Conservation (phyloP, 2,329 filamentous ascomycete species). For the Alternaria brassicae region DNA sequence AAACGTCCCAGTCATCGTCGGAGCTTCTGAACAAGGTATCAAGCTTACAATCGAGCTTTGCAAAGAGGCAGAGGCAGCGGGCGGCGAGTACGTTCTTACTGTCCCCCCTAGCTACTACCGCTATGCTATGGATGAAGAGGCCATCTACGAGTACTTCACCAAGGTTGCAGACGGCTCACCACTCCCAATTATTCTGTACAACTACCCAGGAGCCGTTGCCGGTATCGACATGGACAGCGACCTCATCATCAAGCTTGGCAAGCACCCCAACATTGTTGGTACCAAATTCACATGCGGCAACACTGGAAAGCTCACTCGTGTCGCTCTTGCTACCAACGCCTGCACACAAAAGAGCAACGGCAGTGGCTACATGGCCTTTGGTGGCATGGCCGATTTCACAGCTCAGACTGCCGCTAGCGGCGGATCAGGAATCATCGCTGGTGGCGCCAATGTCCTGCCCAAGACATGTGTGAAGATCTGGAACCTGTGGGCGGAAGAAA, state of each 20-base stretch:
- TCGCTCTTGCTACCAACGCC: conserved; percentile 75
- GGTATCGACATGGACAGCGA: conserved; percentile 92
- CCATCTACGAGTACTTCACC: conserved; percentile 75
- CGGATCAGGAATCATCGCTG: conserved; percentile 84
- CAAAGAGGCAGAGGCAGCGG: conserved; percentile 69
- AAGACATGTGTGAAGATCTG: conserved; percentile 81
- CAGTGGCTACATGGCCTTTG: conserved; percentile 78
- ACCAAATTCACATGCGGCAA: conserved; percentile 94
- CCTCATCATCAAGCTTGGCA: conserved; percentile 77
- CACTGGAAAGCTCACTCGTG: conserved; percentile 86
- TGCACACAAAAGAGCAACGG: conserved; percentile 65
- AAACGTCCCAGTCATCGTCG: conserved; percentile 80
- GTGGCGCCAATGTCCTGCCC: conserved; percentile 84
- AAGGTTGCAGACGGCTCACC: conserved; percentile 77
- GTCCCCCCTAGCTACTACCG: conserved; percentile 87
- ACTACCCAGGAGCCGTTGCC: conserved; percentile 86
- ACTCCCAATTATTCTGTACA: conserved; percentile 84
- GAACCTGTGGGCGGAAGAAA: conserved; percentile 76
- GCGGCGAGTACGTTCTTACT: conserved; percentile 80
- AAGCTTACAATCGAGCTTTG: conserved; percentile 79
- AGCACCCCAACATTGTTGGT: conserved; percentile 83
- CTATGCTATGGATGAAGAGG: conserved; percentile 74
- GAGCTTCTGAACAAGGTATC: conserved; percentile 81
- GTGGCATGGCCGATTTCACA: conserved; percentile 87
- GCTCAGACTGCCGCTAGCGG: conserved; percentile 80